These are phyloP conservation scores for Pestalotiopsis sp. DNA, from an alignment of 2,329 filamentous ascomycete genomes.

Conservation along the genomic window DNA sequence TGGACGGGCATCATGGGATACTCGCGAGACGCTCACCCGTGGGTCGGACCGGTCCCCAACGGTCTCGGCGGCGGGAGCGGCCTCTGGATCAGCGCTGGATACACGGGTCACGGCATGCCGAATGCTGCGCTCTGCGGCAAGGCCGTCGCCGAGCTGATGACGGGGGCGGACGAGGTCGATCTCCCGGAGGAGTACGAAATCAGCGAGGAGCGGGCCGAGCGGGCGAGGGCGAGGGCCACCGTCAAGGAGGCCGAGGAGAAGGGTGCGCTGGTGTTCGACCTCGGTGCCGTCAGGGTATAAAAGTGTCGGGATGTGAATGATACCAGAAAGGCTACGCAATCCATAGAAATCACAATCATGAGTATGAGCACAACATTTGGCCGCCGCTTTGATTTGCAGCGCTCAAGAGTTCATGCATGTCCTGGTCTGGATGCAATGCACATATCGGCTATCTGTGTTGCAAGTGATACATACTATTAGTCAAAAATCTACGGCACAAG, in stretches of 20 bases:
- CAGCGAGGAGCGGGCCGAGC: constrained; percentile 31
- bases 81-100: constrained; percentile 66
- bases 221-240: constrained; percentile 19
- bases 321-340: background rate
- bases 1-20: constrained; percentile 86
- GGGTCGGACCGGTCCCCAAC: constrained; percentile 68
- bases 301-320: background rate
- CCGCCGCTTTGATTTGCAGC: no score
- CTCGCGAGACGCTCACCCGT: constrained; percentile 67
- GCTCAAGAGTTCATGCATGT: no score
- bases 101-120: constrained; percentile 78
- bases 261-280: constrained; percentile 13
- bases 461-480: no score
- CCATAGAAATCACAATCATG: background rate
- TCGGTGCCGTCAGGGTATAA: background rate
- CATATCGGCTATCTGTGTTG: no score
- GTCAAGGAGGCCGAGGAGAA: constrained; percentile 13
- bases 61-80: constrained; percentile 52
- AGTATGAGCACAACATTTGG: background rate
- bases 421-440: no score
- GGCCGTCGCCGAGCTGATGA: constrained; percentile 63
- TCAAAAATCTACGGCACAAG: no score
- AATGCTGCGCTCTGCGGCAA: constrained; percentile 68
- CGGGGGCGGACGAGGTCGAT: constrained; percentile 38
- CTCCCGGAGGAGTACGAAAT: constrained; percentile 45